Conservation (phyloP, 2,329 filamentous ascomycete genomes). For the Phoma sp. region DNA sequence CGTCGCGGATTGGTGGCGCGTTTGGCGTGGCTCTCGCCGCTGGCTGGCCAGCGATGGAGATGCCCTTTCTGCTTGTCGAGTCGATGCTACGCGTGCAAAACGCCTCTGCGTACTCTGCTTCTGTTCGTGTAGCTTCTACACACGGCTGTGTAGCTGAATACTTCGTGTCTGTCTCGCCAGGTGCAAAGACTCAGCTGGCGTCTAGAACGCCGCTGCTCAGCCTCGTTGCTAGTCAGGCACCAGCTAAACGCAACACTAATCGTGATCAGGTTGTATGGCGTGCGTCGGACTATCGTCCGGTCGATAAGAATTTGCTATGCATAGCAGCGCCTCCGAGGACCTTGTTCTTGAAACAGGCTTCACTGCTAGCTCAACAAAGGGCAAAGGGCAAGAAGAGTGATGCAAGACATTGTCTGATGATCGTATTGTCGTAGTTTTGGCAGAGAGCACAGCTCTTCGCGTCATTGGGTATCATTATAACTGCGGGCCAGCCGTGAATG, state of each 20-base stretch:
- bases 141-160: too few relatives aligned
- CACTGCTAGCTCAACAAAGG: neutral
- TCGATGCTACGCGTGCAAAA: too few relatives aligned
- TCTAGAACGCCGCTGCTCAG: slow-evolving; percentile 1
- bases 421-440: neutral
- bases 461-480: neutral
- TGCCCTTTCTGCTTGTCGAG: neutral
- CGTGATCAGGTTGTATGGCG: neutral
- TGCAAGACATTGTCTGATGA: neutral
- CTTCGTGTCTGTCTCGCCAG: too few relatives aligned
- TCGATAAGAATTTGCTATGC: slow-evolving; percentile 9
- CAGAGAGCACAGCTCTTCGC: neutral
- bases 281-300: slow-evolving; percentile 1
- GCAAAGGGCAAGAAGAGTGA: neutral
- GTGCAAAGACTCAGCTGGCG: neutral
- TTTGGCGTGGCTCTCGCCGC: neutral
- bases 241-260: slow-evolving; percentile 7
- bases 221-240: slow-evolving; percentile 17
- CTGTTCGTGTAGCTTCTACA: too few relatives aligned
- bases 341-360: neutral
- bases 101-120: too few relatives aligned
- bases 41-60: too few relatives aligned
- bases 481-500: neutral
- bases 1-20: neutral
- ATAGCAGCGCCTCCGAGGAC: neutral